phyloP scores from a whole-genome alignment of 164 flowering plant species.

The Sextonia rubra region DNA sequence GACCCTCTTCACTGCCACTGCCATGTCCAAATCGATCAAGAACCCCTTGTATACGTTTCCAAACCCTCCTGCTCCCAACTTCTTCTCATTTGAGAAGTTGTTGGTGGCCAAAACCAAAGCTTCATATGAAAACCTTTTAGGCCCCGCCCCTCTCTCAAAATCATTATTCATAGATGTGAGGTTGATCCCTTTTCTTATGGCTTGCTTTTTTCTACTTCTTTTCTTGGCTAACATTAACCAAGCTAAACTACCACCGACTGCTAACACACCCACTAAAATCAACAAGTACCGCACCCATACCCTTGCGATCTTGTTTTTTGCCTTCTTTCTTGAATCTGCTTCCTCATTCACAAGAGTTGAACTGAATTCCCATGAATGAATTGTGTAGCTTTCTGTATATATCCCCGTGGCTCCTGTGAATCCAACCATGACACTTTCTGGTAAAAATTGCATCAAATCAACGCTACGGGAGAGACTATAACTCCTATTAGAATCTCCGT shows the following conservation, averaged over 20 bases:
- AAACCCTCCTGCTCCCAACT: slow-evolving; percentile 60
- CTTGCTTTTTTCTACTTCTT: neutral
- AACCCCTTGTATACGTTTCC: slow-evolving; percentile 55
- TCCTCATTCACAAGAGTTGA: neutral
- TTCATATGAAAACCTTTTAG: slow-evolving; percentile 34
- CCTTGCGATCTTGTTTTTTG: neutral
- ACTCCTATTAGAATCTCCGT: neutral
- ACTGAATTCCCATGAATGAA: slow-evolving; percentile 20
- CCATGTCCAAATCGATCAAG: slow-evolving; percentile 17
- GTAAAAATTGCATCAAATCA: slow-evolving; percentile 21
- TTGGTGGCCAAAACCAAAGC: slow-evolving; percentile 45
- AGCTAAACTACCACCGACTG: neutral
- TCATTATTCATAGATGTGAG: slow-evolving; percentile 11
- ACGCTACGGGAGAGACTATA: slow-evolving; percentile 4
- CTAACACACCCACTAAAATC: neutral
- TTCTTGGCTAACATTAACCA: neutral
- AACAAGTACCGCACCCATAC: neutral
- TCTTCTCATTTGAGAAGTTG: slow-evolving; percentile 33
- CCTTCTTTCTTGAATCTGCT: neutral
- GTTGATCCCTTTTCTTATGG: neutral
- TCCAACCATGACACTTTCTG: slow-evolving; percentile 23
- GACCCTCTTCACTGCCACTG: slow-evolving; percentile 51
- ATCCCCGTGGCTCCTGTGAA: slow-evolving; percentile 23
- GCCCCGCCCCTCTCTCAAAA: slow-evolving; percentile 11
- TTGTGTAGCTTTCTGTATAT: slow-evolving; percentile 8